phyloP scores from a whole-genome alignment of 2,329 filamentous ascomycete genomes.

The Colletotrichum destructivum region DNA sequence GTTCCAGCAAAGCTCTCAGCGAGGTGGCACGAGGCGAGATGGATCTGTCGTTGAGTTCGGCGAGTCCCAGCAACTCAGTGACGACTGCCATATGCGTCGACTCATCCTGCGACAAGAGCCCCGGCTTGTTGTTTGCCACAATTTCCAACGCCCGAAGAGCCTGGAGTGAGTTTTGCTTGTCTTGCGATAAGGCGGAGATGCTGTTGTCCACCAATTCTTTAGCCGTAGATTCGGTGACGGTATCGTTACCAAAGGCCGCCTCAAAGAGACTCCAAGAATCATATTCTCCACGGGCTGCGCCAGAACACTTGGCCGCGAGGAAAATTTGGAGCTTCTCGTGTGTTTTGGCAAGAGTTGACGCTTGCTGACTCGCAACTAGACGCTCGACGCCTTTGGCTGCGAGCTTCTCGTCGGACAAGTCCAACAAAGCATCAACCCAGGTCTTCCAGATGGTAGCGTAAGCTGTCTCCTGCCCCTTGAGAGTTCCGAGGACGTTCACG shows the following conservation, averaged over 20 bases:
- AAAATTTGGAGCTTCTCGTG: conserved; percentile 62
- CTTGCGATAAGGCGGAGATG: conserved; percentile 50
- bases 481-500: conserved; percentile 69
- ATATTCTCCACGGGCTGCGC: conserved; percentile 22
- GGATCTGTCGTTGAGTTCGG: conserved; percentile 61
- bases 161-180: conserved; percentile 48
- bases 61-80: conserved; percentile 67
- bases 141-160: conserved; percentile 64
- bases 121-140: conserved; percentile 61
- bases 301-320: conserved; percentile 49
- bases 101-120: conserved; percentile 61
- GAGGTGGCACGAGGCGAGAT: conserved; percentile 58
- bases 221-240: conserved; percentile 54
- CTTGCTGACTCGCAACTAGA: conserved; percentile 63
- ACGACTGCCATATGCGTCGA: conserved; percentile 65
- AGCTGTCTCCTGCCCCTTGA: conserved; percentile 53
- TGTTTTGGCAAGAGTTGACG: conserved; percentile 56
- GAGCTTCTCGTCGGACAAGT: conserved; percentile 48
- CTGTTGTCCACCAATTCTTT: conserved; percentile 54
- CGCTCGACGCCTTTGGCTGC: conserved; percentile 56
- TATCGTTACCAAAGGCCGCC: conserved; percentile 60
- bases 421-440: conserved; percentile 60
- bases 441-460: conserved; percentile 62
- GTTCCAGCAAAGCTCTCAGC: conserved; percentile 64
- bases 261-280: conserved; percentile 64